Conservation (phyloP, 345 rosid genomes). For the Populus euphratica region DNA sequence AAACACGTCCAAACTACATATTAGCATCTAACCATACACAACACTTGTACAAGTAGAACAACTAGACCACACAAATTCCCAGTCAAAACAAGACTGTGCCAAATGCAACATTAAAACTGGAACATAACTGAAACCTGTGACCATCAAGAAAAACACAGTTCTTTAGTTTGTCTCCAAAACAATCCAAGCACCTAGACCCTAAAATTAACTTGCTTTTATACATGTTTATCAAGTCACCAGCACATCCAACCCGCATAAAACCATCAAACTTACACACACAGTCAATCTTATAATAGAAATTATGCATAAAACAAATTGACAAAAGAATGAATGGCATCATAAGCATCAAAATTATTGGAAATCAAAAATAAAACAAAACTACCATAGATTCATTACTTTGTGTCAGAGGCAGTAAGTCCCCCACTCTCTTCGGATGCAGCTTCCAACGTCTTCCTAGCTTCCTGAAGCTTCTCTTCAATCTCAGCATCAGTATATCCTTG, state of each 20-base stretch:
- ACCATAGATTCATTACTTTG: slow-evolving; percentile 24
- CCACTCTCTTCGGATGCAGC: slow-evolving; percentile 46
- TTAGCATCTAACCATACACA: too few relatives aligned
- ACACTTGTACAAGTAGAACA: too few relatives aligned
- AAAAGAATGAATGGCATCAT: not conserved
- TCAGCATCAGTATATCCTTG: slow-evolving; percentile 82
- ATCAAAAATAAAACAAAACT: too few relatives aligned
- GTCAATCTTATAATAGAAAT: not conserved
- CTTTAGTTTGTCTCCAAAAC: not conserved
- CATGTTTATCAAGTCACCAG: not conserved
- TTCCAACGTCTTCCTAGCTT: slow-evolving; percentile 66
- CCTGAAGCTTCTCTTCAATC: slow-evolving; percentile 73
- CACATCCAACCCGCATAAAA: not conserved
- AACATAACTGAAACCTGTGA: too few relatives aligned
- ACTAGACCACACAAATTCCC: too few relatives aligned
- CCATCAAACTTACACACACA: not conserved
- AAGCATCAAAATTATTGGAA: not conserved
- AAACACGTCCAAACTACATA: too few relatives aligned
- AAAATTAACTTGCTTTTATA: not conserved
- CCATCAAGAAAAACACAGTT: not conserved
- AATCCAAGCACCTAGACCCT: not conserved
- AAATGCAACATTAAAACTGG: too few relatives aligned
- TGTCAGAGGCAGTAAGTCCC: slow-evolving; percentile 29
- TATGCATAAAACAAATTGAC: not conserved
- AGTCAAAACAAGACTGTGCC: too few relatives aligned